Evolutionary conservation across 2,329 filamentous ascomycete genomes (phyloP), one percentile per base, ranked within the genome.

Genomic region (Alternaria rosae): DNA sequence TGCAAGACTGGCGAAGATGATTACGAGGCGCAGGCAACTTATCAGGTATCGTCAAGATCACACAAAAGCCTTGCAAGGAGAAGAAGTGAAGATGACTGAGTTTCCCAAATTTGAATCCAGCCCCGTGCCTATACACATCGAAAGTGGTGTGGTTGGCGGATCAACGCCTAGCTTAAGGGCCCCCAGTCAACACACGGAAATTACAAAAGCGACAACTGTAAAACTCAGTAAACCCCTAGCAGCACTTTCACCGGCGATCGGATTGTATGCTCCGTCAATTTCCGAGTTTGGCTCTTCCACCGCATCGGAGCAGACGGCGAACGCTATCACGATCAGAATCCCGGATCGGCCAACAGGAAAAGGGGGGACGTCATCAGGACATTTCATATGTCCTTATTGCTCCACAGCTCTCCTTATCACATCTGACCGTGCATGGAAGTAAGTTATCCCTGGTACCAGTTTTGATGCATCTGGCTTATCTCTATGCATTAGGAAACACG

Each of bases 61-160:
- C 23, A 47, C 13, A 7, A 25, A 17, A 11, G 15, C 21, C 15
- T 26, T 47, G 8, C 3, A 47, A 17, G 11, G 3, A 7, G 11
- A 43, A 43, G 41, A 43, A 6, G 12, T 12, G 3, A 6, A 3
- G 1, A 11, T 20, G 20, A 4, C 17, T 12, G 41, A 42, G 0
- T 12, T 10, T 0, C 2, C 20, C 4, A 0, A 13, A 3, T 1
- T 4, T 12, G 12, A 1, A 3, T 17, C 21, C 17, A 11, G 41
- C 21, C 41, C 4, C 12, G 10, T 21, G 13, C 2, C 10, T 17
- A 43, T 1, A 4, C 6, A 17, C 7, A 13, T 0, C 21, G 11
- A 21, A 43, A 10, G 11, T 2, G 41, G 21, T 23, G 6, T 12
- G 6, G 6, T 3, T 2, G 21, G 41, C 20, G 20, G 21, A 1